A percentile compares a stretch with the other conserved stretches of the same genome.
Conservation (phyloP, 768 basidiomycete species). For the Russula brevipes region DNA sequence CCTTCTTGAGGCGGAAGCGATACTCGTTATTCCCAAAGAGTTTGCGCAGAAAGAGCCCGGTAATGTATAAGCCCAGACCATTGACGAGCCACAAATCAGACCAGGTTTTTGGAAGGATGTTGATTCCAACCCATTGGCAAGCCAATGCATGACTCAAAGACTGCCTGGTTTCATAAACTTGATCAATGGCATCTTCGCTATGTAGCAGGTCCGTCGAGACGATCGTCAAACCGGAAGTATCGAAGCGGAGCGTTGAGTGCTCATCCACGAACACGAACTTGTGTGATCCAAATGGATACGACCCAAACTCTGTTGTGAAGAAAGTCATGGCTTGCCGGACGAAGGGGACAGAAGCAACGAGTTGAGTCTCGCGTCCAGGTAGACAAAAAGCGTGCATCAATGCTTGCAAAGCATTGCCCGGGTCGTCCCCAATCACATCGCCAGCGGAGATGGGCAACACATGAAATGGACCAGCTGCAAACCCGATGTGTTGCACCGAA, state of each 20-base stretch:
- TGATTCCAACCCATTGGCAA: constrained; percentile 95
- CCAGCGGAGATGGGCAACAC: constrained; percentile 64
- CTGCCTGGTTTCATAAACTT: constrained; percentile 86
- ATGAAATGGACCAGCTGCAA: constrained; percentile 94
- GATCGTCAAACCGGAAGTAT: constrained; percentile 79
- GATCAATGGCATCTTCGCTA: constrained; percentile 86
- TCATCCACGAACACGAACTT: constrained; percentile 94
- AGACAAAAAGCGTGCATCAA: constrained; percentile 90
- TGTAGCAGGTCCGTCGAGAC: constrained; percentile 78
- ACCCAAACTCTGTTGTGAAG: constrained; percentile 86
- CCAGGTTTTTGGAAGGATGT: constrained; percentile 89
- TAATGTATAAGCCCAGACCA: constrained; percentile 86
- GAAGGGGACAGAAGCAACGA: constrained; percentile 65
- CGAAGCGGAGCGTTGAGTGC: constrained; percentile 73
- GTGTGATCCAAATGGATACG: constrained; percentile 93
- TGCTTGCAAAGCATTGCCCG: constrained; percentile 56
- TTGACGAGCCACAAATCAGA: constrained; percentile 97
- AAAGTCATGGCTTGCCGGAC: constrained; percentile 89
- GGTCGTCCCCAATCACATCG: constrained; percentile 53
- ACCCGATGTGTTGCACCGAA: constrained; percentile 94
- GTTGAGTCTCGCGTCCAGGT: constrained; percentile 74
- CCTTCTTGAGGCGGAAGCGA: constrained; percentile 89
- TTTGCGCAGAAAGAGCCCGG: constrained; percentile 79
- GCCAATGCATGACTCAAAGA: constrained; percentile 83
- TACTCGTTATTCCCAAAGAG: constrained; percentile 96